These are phyloP conservation scores for Leccinum ponderosum DNA, from an alignment of 1,284 basidiomycete species.

Conservation along the genomic window DNA sequence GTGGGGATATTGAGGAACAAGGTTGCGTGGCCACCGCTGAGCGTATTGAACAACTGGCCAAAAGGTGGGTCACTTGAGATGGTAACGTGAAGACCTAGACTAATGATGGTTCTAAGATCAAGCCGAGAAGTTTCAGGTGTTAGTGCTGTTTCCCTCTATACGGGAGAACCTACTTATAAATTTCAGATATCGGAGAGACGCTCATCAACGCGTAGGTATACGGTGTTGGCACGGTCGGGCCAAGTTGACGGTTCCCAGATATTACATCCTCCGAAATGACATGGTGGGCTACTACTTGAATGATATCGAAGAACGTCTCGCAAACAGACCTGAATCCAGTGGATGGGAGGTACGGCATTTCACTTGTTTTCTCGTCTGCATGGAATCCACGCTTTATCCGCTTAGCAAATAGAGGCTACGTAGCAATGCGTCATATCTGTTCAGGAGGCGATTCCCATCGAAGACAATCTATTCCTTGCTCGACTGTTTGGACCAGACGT, in stretches of 20 bases:
- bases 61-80: conserved; percentile 53
- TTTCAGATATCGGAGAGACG: conserved; percentile 78
- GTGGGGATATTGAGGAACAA: conserved; percentile 73
- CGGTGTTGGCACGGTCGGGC: background rate
- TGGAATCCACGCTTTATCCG: background rate
- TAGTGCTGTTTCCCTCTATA: conserved; percentile 27
- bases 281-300: conserved; percentile 73
- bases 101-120: conserved; percentile 53
- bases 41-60: conserved; percentile 53
- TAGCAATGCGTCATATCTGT: conserved; percentile 83
- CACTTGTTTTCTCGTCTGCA: background rate
- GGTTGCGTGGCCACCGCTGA: conserved; percentile 64
- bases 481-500: conserved; percentile 72
- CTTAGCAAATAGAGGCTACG: conserved; percentile 81
- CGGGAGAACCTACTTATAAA: conserved; percentile 15
- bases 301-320: conserved; percentile 57
- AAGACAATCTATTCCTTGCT: conserved; percentile 62
- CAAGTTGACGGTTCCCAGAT: conserved; percentile 48
- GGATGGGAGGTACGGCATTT: conserved; percentile 68
- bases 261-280: conserved; percentile 81
- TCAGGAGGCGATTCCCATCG: conserved; percentile 83
- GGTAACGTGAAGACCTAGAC: background rate
- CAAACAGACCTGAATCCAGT: conserved; percentile 36
- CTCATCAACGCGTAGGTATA: conserved; percentile 80
- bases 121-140: conserved; percentile 75